These are phyloP conservation scores for Echeveria elegans DNA, from an alignment of 164 flowering plant genomes.

Conservation along the genomic window DNA sequence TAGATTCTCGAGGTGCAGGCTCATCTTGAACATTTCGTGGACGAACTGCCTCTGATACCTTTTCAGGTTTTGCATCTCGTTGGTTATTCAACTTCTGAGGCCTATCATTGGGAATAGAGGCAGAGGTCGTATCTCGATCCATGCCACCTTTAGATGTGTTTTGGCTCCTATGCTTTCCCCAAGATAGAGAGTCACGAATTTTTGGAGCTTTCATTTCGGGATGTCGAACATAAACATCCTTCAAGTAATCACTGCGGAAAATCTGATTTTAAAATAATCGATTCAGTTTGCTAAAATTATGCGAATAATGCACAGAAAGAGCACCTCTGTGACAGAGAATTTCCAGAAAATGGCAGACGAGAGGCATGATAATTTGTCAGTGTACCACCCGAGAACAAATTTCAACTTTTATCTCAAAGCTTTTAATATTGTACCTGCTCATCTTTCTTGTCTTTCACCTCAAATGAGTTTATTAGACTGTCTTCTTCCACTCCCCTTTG, in stretches of 20 bases:
- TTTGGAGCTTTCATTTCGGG: conserved; percentile 70
- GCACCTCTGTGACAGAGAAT: not conserved
- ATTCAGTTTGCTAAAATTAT: not conserved
- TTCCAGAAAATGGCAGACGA: not conserved
- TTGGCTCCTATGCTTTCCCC: conserved; percentile 53
- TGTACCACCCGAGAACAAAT: not conserved
- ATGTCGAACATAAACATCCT: conserved; percentile 40
- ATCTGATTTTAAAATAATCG: conserved; percentile 13
- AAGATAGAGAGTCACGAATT: conserved; percentile 55
- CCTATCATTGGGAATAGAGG: not conserved
- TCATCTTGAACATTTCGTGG: not conserved
- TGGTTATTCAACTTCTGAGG: not conserved
- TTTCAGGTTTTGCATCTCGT: not conserved
- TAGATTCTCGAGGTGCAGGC: conserved; percentile 7
- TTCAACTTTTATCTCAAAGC: not conserved
- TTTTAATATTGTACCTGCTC: conserved; percentile 25
- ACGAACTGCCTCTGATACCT: not conserved
- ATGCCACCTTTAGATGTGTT: not conserved
- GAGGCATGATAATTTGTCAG: not conserved
- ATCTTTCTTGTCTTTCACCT: conserved; percentile 15
- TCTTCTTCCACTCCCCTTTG: conserved; percentile 38
- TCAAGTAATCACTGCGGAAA: conserved; percentile 27
- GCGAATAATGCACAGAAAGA: not conserved
- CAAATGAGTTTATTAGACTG: conserved; percentile 13
- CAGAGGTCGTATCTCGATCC: not conserved